Percentiles rank a stretch among this genome's conserved stretches.
Evolutionary conservation across 2,329 filamentous ascomycete genomes (phyloP).

Genomic region (Beauveria sp.): DNA sequence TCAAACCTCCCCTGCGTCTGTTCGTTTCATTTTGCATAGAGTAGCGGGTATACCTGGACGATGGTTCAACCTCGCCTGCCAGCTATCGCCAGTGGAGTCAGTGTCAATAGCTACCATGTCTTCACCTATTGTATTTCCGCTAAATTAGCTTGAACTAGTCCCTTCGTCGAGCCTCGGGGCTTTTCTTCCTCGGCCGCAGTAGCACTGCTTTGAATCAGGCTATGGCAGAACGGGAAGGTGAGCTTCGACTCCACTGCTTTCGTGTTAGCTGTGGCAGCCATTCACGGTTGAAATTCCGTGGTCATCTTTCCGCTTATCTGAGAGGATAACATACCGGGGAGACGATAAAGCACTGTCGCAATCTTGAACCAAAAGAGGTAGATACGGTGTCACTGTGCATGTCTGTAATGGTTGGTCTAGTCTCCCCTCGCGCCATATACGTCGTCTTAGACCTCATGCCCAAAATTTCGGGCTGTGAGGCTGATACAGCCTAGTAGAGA

Average conservation of each 20-base stretch:
- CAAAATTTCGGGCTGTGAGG: background rate
- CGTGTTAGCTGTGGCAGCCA: background rate
- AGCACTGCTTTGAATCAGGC: background rate
- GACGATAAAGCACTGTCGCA: background rate
- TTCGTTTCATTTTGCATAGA: background rate
- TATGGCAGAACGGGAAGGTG: conserved; percentile 1
- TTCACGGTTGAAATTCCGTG: background rate
- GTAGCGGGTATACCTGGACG: background rate
- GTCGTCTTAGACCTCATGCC: background rate
- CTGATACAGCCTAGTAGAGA: background rate
- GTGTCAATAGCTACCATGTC: background rate
- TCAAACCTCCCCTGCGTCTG: too few species aligned
- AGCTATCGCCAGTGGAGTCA: background rate
- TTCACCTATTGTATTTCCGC: background rate
- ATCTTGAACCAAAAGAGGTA: background rate
- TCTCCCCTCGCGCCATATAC: too few species aligned
- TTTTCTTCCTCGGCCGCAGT: background rate
- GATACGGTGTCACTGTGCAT: background rate
- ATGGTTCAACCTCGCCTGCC: background rate
- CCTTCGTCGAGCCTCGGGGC: background rate
- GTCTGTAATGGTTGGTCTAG: too few species aligned
- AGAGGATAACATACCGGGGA: background rate
- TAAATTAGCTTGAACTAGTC: background rate
- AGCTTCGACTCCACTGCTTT: background rate
- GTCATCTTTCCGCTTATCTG: background rate